Evolutionary conservation across 140 eudicot genomes (phyloP), one percentile per base, ranked within the genome.

Genomic region (Bidens hawaiensis): DNA sequence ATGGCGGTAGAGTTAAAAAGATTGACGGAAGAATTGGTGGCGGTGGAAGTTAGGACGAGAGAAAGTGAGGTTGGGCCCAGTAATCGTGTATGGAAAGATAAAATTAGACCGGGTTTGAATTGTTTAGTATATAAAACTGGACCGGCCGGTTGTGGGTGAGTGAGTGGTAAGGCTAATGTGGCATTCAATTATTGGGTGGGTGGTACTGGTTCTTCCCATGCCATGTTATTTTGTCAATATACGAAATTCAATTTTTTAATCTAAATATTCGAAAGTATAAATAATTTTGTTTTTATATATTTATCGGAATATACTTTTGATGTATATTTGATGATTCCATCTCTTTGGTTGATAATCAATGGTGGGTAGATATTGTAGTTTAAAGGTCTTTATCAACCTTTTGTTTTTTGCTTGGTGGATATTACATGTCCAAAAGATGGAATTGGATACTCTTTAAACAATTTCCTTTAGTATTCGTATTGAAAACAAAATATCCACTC

Each of bases 1-100:
- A 70, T 72, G 56, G 64, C 23, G 24, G 64, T 79, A 50, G 79
- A 58, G 74, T 48, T 87, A n/a, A 60, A 61, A 72, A 65, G 84
- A 51, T 53, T 87, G 61, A 87, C 95, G 68, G 95, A 83, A 25
- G 76, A 78, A n/a, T 42, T 83, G 53, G 82, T 81, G 43, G 70
- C 84, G 60, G 93, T 87, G 48, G 88, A 83, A 33, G 72, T 81
- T 34, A 81, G 69, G 72, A 66, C 58, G 54, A 72, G 75, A 33
- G 84, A 67, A n/a, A 64, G 50, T 40, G 77, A 16, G 17, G 82
- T 34, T 45, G 85, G 80, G 16, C 61, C 76, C n/a, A 66, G 78
- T 17, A 69, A n/a, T 7, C 62, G 64, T 1, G 60, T 74, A 23
- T 87, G 95, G 95, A 81, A 75, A 38, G 80, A 83, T 7, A 87